Base-by-base conservation (phyloP, 202 grass and related monocot genomes). In the Brachypodium distachyon region DNA sequence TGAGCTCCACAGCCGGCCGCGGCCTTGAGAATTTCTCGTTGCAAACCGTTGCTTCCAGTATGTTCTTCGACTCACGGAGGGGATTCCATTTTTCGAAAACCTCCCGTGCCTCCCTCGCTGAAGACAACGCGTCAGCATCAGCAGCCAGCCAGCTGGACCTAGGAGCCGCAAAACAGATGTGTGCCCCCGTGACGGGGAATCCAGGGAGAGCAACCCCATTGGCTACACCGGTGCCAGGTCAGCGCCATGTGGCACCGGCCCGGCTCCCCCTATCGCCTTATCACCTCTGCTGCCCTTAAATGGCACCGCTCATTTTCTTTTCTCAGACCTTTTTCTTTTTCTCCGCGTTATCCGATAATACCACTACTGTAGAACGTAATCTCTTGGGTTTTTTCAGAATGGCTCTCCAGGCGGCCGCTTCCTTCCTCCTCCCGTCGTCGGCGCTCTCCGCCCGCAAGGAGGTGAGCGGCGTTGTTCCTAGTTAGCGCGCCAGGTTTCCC, bases 361-460 rank as follows among this genome's bases (percentile, higher is more conserved):
- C 3, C 4, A 36, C n/a, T n/a, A n/a, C n/a, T n/a, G n/a, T n/a
- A n/a, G n/a, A n/a, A n/a, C n/a, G n/a, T n/a, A n/a, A n/a, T n/a
- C n/a, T n/a, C n/a, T n/a, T n/a, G n/a, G n/a, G n/a, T n/a, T n/a
- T n/a, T n/a, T n/a, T n/a, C n/a, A n/a, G n/a, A 17, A 97, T 97
- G 95, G 87, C 91, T 72, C 91, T 98, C 37, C 95, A 88, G 80
- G 42, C 89, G 28, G 86, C 86, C 69, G 41, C 86, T 40, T 90
- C 84, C 5, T 88, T 98, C 52, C 77, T 92, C 77, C 91, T n/a
- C n/a, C n/a, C n/a, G n/a, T n/a, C 89, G n/a, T 87, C 87, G 31
- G 85, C 89, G 12, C 85, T 98, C 39, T 92, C 91, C 29, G 48
- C 83, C 48, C 91, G 83, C 73, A 95, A 98, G 60, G 95, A 95